Evolutionary conservation across 805 yeast species (phyloP), one percentile per base, ranked within the genome.

Genomic region (Metschnikowia reukaufii): DNA sequence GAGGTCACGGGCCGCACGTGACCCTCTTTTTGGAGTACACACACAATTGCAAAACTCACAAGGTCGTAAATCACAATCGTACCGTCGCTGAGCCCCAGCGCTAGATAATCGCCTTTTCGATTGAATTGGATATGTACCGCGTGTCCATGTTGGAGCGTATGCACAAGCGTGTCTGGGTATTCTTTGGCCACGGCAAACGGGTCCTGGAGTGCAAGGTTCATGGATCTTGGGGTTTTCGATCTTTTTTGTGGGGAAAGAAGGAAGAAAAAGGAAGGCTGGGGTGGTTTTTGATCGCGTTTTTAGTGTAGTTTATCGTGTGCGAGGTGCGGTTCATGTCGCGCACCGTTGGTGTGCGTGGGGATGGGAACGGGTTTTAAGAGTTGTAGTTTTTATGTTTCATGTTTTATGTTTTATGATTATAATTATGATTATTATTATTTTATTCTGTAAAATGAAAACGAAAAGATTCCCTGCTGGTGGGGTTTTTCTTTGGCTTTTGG

Each of bases 141-240:
- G 51, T 78, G 81, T 1, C 89, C 84, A 45, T 81, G 81, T 10
- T 78, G 79, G 10, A 89, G 67, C 0, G 91, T 82, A 50, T 82
- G 82, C 1, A 86, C 78, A n/a, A 88, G 76, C 1, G 84, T 77
- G 50, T 91, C 96, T 0, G 98, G 98, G 58, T 79, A 91, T 61
- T 91, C 98, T 59, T 88, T 89, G 17, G 96, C 84, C 18, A 92
- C 90, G 1, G 92, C 82, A 64, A 89, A 88, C 3, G 97, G 97
- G 65, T 91, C 98, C 53, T 88, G 79, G 19, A 92, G 74, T 8
- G 94, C 75, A 29, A 90, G 71, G 64, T 91, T 91, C 94, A 88
- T 88, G 44, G 17, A 12, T 8, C 10, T 19, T 19, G 17, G 19
- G 31, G 31, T 19, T 15, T 18, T 34, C 8, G 6, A 7, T 12